phyloP scores from a whole-genome alignment of 2,329 filamentous ascomycete genomes.

The Herpotrichia juniperi region DNA sequence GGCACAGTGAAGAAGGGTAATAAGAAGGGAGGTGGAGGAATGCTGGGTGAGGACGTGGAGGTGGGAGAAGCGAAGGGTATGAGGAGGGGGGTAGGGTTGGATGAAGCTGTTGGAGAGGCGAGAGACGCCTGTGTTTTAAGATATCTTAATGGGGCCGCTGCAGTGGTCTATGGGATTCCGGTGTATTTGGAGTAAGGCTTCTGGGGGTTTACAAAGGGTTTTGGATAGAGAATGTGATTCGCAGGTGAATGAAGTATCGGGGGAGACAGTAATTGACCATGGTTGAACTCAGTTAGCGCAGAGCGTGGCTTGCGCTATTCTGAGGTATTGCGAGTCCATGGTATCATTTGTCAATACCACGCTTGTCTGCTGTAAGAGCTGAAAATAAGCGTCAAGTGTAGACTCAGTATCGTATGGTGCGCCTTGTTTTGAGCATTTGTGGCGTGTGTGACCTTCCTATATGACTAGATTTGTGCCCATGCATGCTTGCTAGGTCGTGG shows the following conservation, averaged over 20 bases:
- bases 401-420: neutral
- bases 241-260: too few species aligned
- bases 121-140: slow-evolving; percentile 81
- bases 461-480: neutral
- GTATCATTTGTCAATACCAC: too few species aligned
- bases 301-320: too few species aligned
- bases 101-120: slow-evolving; percentile 80
- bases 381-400: neutral
- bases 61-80: slow-evolving; percentile 28
- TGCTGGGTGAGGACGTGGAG: slow-evolving; percentile 31
- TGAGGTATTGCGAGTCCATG: too few species aligned
- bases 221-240: too few species aligned
- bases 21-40: slow-evolving; percentile 30
- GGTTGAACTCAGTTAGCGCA: too few species aligned
- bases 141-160: slow-evolving; percentile 92
- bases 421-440: neutral
- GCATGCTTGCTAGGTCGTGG: neutral
- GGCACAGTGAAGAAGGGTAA: slow-evolving; percentile 22
- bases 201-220: too few species aligned
- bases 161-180: slow-evolving; percentile 93
- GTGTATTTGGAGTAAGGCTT: slow-evolving; percentile 76
- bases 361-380: too few species aligned
- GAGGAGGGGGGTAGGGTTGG: slow-evolving; percentile 56
- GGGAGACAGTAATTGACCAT: too few species aligned
- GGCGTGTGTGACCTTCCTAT: too few species aligned